Base-by-base conservation (phyloP, 169 alveolate species). In the Plasmodium coatneyi region DNA sequence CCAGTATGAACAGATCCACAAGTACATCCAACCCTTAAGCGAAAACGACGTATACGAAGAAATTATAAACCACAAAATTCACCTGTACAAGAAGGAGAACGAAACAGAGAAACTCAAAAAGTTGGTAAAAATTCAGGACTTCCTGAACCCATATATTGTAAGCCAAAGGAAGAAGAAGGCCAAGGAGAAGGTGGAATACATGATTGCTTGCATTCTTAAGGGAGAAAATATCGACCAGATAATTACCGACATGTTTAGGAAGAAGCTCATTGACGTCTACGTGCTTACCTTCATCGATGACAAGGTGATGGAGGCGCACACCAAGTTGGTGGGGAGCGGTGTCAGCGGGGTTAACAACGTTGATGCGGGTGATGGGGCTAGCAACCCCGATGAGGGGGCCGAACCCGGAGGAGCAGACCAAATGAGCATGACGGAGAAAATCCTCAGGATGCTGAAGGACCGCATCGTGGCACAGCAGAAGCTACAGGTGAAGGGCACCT, bases 11-110 rank as follows among this genome's bases (percentile, higher is more conserved):
- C 32, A 79, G 34, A 66, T 90, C 12, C 43, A 90, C 7, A 90
- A 90, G 10, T 90, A 80, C 81, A 25, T 90, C 46, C 66, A 90
- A 7, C 6, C 14, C 1, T 60, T 90, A 19, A 90, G 94, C 71
- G 91, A 90, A 80, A 90, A 90, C 46, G 94, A 90, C 43, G 91
- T 90, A 90, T 90, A 90, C 52, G 94, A 90, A 74, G 94, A 90
- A 90, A 52, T 90, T 30, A 79, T 90, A 36, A 90, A 90, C 49
- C 94, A 90, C 72, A 90, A 90, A 90, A 80, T 90, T 41, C 28
- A 90, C 25, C 34, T 90, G 43, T 79, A 90, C 49, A 90, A 80
- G 81, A 90, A 90, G 80, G 49, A 71, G 54, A 90, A 90, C 36
- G 94, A 90, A 90, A 71, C n/a, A 52, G 94, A 90, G 49, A 90